phyloP scores from a whole-genome alignment of 192 early-diverging fungal genomes.

The Entomortierella chlamydospora region DNA sequence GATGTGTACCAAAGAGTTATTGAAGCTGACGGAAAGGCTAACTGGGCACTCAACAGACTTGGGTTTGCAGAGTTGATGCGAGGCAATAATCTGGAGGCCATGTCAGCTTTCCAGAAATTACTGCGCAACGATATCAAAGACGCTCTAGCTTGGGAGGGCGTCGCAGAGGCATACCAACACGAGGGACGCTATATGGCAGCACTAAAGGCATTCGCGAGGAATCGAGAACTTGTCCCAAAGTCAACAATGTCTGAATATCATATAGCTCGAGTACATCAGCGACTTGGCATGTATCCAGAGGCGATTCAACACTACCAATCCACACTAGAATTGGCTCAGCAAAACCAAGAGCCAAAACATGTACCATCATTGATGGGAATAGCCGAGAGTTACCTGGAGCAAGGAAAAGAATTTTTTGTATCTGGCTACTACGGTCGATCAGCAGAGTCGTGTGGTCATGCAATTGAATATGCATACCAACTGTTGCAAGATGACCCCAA shows the following conservation, averaged over 20 bases:
- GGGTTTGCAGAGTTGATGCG: constrained; percentile 77
- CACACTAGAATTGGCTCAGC: constrained; percentile 49
- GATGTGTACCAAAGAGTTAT: constrained; percentile 60
- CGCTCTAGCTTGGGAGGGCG: constrained; percentile 78
- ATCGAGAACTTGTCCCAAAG: constrained; percentile 71
- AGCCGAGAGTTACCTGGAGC: constrained; percentile 60
- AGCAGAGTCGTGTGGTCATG: constrained; percentile 64
- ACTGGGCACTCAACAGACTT: constrained; percentile 85
- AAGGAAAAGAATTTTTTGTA: constrained; percentile 62
- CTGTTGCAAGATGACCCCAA: constrained; percentile 29
- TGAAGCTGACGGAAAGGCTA: constrained; percentile 56
- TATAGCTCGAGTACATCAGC: constrained; percentile 64
- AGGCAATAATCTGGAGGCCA: constrained; percentile 64
- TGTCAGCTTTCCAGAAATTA: constrained; percentile 82
- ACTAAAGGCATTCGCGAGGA: constrained; percentile 79
- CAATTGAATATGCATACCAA: constrained; percentile 47
- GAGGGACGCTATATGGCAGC: constrained; percentile 81
- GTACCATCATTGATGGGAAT: constrained; percentile 65
- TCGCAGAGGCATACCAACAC: constrained; percentile 79
- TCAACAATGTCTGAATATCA: constrained; percentile 60
- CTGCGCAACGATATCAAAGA: constrained; percentile 79
- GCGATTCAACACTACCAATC: constrained; percentile 61
- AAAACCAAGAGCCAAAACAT: constrained; percentile 50
- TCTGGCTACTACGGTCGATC: constrained; percentile 76
- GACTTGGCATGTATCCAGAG: constrained; percentile 61